Evolutionary conservation across 208 protist species (phyloP).

Genomic region (Leishmania amazonensis): DNA sequence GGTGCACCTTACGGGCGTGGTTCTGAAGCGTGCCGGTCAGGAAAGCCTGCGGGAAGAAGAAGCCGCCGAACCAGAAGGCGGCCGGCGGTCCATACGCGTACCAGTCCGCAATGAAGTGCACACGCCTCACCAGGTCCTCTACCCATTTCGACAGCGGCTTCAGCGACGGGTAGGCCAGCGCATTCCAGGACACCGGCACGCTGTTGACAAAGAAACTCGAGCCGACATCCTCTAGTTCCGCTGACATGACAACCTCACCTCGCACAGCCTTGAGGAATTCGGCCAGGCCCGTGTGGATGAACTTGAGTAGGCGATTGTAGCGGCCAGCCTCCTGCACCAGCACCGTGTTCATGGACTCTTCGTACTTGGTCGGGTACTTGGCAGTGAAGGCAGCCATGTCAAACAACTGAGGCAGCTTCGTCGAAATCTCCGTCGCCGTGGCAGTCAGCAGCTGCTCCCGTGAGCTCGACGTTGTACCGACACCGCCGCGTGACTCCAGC

Average conservation of each 20-base stretch:
- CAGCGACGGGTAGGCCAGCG: slow-evolving; percentile 95
- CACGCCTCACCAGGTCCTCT: slow-evolving; percentile 93
- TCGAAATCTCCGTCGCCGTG: slow-evolving; percentile 83
- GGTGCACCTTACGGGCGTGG: slow-evolving; percentile 93
- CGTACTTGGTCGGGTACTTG: slow-evolving; percentile 93
- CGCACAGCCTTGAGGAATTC: slow-evolving; percentile 95
- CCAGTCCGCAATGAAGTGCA: slow-evolving; percentile 92
- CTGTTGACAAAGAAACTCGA: slow-evolving; percentile 96
- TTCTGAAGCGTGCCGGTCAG: slow-evolving; percentile 97
- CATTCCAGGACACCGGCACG: slow-evolving; percentile 90
- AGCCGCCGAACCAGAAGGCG: slow-evolving; percentile 96
- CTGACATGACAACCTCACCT: slow-evolving; percentile 97
- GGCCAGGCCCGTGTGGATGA: slow-evolving; percentile 86
- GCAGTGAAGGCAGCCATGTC: slow-evolving; percentile 77
- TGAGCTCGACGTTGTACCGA: slow-evolving; percentile 37
- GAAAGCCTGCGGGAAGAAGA: slow-evolving; percentile 98
- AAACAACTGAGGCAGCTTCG: slow-evolving; percentile 86
- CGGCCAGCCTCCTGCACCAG: slow-evolving; percentile 93
- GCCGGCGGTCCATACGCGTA: slow-evolving; percentile 85
- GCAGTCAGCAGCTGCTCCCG: slow-evolving; percentile 78
- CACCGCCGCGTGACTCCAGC: slow-evolving; percentile 75
- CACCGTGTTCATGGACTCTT: slow-evolving; percentile 96
- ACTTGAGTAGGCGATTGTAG: slow-evolving; percentile 94
- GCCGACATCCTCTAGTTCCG: slow-evolving; percentile 94
- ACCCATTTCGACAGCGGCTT: slow-evolving; percentile 97